phyloP scores from a whole-genome alignment of 352 stramenopile genomes.

The Pythium brachiatum region DNA sequence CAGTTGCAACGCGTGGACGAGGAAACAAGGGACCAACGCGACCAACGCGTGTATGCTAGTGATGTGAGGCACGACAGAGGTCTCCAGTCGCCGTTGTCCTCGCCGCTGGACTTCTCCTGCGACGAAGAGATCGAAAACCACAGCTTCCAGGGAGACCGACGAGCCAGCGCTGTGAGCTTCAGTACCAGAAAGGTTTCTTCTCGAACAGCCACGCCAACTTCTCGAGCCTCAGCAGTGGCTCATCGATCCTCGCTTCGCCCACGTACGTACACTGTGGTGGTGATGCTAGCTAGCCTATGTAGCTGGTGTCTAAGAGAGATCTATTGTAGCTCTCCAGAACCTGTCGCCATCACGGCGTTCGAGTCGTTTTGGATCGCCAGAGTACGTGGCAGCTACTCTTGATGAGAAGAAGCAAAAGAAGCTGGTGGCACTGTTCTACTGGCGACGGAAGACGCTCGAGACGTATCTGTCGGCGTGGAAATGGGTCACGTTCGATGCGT shows the following conservation, averaged over 20 bases:
- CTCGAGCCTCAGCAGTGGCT: background rate
- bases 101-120: background rate
- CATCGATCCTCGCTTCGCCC: background rate
- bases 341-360: background rate
- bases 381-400: slow-evolving; percentile 3
- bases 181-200: background rate
- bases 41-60: background rate
- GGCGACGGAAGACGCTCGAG: slow-evolving; percentile 19
- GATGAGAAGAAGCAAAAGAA: slow-evolving; percentile 26
- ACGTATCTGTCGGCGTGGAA: slow-evolving; percentile 21
- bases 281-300: no score
- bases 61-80: background rate
- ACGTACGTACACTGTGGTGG: slow-evolving; percentile 6
- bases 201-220: background rate
- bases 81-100: background rate
- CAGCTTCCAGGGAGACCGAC: background rate
- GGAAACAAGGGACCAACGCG: no score
- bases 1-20: slow-evolving; percentile 1
- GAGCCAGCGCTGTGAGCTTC: background rate
- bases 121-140: slow-evolving; percentile 21
- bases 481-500: slow-evolving; percentile 2
- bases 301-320: no score
- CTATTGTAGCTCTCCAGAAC: slow-evolving; percentile 12
- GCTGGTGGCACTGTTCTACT: slow-evolving; percentile 25
- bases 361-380: background rate